Evolutionary conservation across 495 filamentous ascomycete genomes (phyloP), one percentile per base, ranked within the genome.

Genomic region (Evernia prunastri): DNA sequence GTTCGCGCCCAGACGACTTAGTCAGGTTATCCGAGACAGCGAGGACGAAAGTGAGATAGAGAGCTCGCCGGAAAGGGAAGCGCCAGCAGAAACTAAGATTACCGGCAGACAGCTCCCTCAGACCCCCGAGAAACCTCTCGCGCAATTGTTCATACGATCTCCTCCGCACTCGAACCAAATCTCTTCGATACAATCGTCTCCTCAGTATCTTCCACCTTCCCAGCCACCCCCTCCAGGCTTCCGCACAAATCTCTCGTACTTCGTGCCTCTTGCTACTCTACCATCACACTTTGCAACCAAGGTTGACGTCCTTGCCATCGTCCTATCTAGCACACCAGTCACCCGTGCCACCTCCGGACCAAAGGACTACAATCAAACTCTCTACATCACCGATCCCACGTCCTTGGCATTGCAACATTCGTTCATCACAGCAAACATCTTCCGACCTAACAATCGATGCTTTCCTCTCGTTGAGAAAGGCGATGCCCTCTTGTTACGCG

Each of bases 401-500:
- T 80, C 78, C 18, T 75, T 78, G 23, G 76, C 74, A 0, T 72
- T 71, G 7, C 67, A 79, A 15, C 67, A 68, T 57, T 39, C 63
- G 3, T 43, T 69, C 35, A 64, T 58, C 11, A 69, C 66, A 27
- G 89, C 90, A 0, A 85, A 89, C 63, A 77, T 96, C 20, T 89
- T 89, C 72, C 83, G 90, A 8, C 87, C 90, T 1, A 85, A 87
- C 70, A 87, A 86, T 67, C 81, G 82, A 17, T 82, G 85, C 1
- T 77, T 97, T 3, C 94, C 94, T 0, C 70, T 79, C 8, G 78
- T 90, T 31, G 76, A 78, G 4, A 80, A 81, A 20, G 94, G 94
- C 11, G 88, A 94, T 67, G 84, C 86, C 4, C 78, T 96, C 27
- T 73, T 98, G 43, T 80, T 98, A 17, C 81, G 88, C 9, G 80